Percentiles rank a stretch among this genome's conserved stretches.
Conservation (phyloP, 2,329 filamentous ascomycete species). For the Orbilia ellipsospora region DNA sequence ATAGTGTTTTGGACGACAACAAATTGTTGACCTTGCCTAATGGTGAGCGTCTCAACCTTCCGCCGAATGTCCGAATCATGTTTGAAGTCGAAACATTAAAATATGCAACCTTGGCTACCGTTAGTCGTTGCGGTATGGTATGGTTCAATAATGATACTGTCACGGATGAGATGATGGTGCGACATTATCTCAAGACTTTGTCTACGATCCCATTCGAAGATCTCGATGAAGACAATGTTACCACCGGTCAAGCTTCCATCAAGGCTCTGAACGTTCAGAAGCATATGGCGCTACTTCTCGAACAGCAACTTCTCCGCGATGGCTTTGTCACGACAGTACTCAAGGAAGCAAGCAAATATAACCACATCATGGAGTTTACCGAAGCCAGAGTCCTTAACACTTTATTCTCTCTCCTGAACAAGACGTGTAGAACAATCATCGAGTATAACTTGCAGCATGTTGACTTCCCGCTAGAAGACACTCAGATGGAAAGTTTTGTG, state of each 20-base stretch:
- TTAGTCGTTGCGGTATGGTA: constrained; percentile 99
- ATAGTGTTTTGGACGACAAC: constrained; percentile 93
- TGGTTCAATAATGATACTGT: constrained; percentile 99
- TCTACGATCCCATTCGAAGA: constrained; percentile 89
- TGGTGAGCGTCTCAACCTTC: constrained; percentile 94
- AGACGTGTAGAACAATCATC: constrained; percentile 87
- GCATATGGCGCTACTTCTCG: constrained; percentile 81
- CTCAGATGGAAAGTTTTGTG: constrained; percentile 88
- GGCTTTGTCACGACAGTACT: constrained; percentile 83
- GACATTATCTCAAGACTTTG: constrained; percentile 87
- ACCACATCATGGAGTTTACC: constrained; percentile 99
- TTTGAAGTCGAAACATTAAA: constrained; percentile 98
- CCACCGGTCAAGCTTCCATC: constrained; percentile 78
- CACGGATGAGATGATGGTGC: constrained; percentile 88
- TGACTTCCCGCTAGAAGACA: constrained; percentile 90
- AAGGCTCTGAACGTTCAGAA: constrained; percentile 82
- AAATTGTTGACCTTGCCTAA: constrained; percentile 97
- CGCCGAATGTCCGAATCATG: constrained; percentile 97
- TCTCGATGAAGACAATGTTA: constrained; percentile 84
- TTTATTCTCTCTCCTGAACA: constrained; percentile 94
- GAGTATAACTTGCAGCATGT: constrained; percentile 96
- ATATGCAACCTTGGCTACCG: constrained; percentile 97
- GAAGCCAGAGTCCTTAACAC: constrained; percentile 89
- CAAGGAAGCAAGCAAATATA: constrained; percentile 78
- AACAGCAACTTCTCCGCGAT: constrained; percentile 79